Evolutionary conservation across 768 basidiomycete species (phyloP), one percentile per base, ranked within the genome.

Genomic region (Suillus alpinus): DNA sequence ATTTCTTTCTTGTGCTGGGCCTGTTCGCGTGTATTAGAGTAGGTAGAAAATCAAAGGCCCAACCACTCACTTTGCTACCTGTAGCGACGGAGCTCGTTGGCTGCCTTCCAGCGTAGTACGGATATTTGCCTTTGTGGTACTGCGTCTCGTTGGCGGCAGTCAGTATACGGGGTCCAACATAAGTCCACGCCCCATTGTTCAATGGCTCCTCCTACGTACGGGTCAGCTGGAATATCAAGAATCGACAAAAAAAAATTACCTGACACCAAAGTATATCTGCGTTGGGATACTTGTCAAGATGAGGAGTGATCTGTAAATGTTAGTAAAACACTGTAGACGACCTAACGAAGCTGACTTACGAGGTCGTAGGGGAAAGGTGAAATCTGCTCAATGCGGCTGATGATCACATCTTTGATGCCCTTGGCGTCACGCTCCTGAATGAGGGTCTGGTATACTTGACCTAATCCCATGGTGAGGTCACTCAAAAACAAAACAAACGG

Each of bases 301-400:
- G 93, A 31, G 95, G 91, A 26, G 92, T 94, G 65, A 98, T 72
- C 92, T 94, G 63, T 13, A 65, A 59, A 49, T 39, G 16, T 63
- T 52, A 62, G 64, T 49, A 56, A 63, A 50, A 51, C n/a, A 47
- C 59, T 18, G 0, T 26, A n/a, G 39, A 9, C 13, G 47, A 29
- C n/a, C 18, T 39, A 40, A 8, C 58, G 16, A 59, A 43, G 36
- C 56, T 8, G 6, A 77, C 86, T 40, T 69, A 95, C 91, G 56
- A 95, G 77, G 68, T 98, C 96, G 71, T 98, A 98, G 53, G 97
- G 97, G 85, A 99, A 93, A 0, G 97, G 97, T 31, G 94, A 95
- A 59, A 98, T 70, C 76, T 99, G 97, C 73, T 99, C 97, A 47
- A 99, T 73, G 53, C 97, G 82, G 67, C 93, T 95, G 69, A 99